phyloP scores from a whole-genome alignment of 805 yeast genomes.

The Tetrapisispora taiwanensis region DNA sequence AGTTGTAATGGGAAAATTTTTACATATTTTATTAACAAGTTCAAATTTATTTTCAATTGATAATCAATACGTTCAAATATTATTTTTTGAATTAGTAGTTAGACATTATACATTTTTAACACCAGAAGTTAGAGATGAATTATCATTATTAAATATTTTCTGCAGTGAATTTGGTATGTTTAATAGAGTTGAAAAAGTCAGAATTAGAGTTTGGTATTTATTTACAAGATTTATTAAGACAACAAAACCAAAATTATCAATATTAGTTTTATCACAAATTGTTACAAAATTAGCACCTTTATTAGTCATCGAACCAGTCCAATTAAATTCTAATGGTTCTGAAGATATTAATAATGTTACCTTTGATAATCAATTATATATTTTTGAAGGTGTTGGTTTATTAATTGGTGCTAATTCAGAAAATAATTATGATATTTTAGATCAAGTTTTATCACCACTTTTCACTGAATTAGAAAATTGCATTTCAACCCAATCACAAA shows the following conservation, averaged over 20 bases:
- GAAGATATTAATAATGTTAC: constrained; percentile 34
- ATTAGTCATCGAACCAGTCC: constrained; percentile 40
- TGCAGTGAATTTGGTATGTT: constrained; percentile 76
- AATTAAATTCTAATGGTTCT: constrained; percentile 28
- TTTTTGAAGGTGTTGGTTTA: constrained; percentile 81
- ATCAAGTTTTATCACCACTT: constrained; percentile 62
- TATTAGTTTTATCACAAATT: constrained; percentile 42
- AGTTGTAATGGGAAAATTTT: constrained; percentile 31
- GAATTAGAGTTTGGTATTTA: constrained; percentile 82
- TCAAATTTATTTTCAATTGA: constrained; percentile 37
- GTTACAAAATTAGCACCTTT: constrained; percentile 53
- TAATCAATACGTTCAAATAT: constrained; percentile 75
- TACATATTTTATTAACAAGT: constrained; percentile 21
- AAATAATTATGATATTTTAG: constrained; percentile 38
- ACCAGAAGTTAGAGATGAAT: constrained; percentile 34
- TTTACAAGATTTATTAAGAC: constrained; percentile 73
- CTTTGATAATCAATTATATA: constrained; percentile 69
- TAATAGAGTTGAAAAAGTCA: constrained; percentile 60
- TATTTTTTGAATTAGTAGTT: constrained; percentile 75
- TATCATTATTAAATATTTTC: constrained; percentile 66
- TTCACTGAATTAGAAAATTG: constrained; percentile 62
- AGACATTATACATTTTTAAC: constrained; percentile 56
- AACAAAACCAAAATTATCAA: constrained; percentile 56
- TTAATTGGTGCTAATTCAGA: constrained; percentile 46
- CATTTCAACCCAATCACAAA: constrained; percentile 37